Conservation (phyloP, 305 asterid species). For the Withania somnifera region DNA sequence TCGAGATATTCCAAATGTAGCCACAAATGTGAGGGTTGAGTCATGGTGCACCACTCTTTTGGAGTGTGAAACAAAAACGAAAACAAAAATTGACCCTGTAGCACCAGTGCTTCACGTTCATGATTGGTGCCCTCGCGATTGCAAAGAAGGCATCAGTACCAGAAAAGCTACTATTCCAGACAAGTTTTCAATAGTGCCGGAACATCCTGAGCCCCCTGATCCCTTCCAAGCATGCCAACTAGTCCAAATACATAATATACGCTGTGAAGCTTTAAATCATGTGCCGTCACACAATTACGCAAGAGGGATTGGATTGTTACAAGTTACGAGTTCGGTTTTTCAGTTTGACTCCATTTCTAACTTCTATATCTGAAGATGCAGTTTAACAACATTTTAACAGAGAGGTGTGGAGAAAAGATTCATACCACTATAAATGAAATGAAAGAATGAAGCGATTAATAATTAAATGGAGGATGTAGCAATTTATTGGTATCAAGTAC, state of each 20-base stretch:
- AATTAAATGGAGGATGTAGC: neutral
- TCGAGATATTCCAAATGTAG: neutral
- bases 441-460: neutral
- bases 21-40: neutral
- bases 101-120: neutral
- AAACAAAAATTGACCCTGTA: neutral
- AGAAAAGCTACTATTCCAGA: too few relatives aligned
- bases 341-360: neutral
- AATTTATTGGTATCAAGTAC: neutral
- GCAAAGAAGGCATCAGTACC: neutral
- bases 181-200: neutral
- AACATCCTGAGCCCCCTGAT: neutral
- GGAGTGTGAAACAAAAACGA: neutral
- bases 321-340: neutral
- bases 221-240: neutral
- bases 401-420: neutral
- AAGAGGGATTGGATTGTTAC: neutral
- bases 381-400: neutral
- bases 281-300: neutral
- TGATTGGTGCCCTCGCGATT: neutral
- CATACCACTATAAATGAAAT: neutral
- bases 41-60: neutral
- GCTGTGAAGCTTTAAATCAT: neutral
- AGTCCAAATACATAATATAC: neutral
- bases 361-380: neutral